Base-by-base conservation (phyloP, 2,329 filamentous ascomycete genomes). In the Fusarium aywerte region DNA sequence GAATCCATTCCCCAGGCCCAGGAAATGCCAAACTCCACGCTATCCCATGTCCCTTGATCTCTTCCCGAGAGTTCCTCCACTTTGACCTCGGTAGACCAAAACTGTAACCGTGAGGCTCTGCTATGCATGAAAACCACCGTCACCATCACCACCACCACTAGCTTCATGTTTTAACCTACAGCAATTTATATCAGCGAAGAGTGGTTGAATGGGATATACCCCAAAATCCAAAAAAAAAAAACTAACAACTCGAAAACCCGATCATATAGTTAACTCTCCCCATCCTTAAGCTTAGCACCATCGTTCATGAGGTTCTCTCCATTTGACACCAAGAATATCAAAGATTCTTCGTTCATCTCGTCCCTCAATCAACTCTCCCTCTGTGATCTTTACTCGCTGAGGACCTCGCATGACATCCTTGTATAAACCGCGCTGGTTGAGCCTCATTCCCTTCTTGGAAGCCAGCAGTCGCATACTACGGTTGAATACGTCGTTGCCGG, bases 401-500 rank as follows among this genome's bases (percentile, higher is more conserved):
- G 78, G 79, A 0, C 87, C 88, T 38, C 89, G 82, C 76, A 92
- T 81, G 3, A 92, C 89, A 76, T 92, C 86, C 70, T 83, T 86
- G 72, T 90, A 97, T 55, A 98, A 76, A 0, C 93, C 95, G 29
- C 86, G 83, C 78, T 97, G 94, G 70, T 97, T 97, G 54, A 98
- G 76, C 49, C 91, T 81, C 92, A 96, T 93, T 0, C 88, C 87
- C 79, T 92, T 96, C 78, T 88, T 93, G 36, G 88, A 87, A 15
- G 93, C 93, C 66, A 97, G 77, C 16, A 96, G 79, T 66, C 95
- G 82, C 76, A 97, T 87, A 74, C 92, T 96, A 16, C 94, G 84
- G 76, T 97, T 97, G 80, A 97, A 97, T 32, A 97, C 90, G 75
- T 97, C 94, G 70, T 97, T 96, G 1, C 95, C 95, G 0, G 95